Evolutionary conservation across 2,329 filamentous ascomycete genomes (phyloP).

Genomic region (Apiospora koreana): DNA sequence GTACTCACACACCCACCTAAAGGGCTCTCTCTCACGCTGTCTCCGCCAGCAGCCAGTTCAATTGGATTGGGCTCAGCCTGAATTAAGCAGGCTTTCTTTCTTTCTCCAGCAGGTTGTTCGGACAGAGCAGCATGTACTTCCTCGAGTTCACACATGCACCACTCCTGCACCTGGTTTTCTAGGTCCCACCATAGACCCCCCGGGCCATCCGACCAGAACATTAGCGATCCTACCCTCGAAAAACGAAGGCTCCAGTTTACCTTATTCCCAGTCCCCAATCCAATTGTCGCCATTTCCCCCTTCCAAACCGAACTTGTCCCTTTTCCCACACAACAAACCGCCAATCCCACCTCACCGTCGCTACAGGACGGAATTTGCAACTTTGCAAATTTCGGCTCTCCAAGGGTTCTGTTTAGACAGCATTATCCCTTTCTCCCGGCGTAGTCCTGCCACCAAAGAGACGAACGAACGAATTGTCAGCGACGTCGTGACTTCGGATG

Average conservation of each 20-base stretch:
- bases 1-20: background rate
- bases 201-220: slow-evolving; percentile 19
- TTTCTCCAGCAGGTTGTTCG: background rate
- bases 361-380: slow-evolving; percentile 4
- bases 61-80: slow-evolving; percentile 4
- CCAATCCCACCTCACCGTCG: background rate
- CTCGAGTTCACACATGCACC: background rate
- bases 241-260: slow-evolving; percentile 7
- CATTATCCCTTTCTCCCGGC: background rate
- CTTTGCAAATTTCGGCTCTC: background rate
- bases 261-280: slow-evolving; percentile 11
- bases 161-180: slow-evolving; percentile 2
- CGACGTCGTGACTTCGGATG: slow-evolving; percentile 8
- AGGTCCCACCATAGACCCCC: slow-evolving; percentile 13
- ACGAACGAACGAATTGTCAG: background rate
- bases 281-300: slow-evolving; percentile 6
- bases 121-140: background rate
- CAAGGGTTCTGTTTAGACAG: background rate
- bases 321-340: slow-evolving; percentile 9
- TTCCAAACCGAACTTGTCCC: background rate
- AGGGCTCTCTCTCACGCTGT: background rate
- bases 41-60: background rate
- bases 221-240: slow-evolving; percentile 15
- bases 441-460: background rate
- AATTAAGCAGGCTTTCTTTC: slow-evolving; percentile 4